These are phyloP conservation scores for Ambispora gerdemannii DNA, from an alignment of 192 early-diverging fungal genomes.

Conservation along the genomic window DNA sequence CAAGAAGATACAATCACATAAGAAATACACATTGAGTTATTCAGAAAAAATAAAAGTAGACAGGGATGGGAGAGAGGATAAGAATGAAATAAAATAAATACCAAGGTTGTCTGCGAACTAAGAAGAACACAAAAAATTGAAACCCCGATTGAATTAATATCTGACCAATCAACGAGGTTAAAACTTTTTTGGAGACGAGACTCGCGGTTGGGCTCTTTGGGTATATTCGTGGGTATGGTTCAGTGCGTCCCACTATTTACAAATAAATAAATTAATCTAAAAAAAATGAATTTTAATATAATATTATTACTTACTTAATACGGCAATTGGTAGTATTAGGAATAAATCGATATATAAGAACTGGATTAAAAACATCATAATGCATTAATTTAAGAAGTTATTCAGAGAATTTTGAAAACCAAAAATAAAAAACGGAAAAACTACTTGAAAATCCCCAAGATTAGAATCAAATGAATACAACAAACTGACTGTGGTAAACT, in stretches of 20 bases:
- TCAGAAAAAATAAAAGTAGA: neutral
- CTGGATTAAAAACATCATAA: conserved; percentile 52
- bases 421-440: no score
- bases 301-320: conserved; percentile 54
- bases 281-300: neutral
- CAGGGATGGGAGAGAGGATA: neutral
- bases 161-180: conserved; percentile 88
- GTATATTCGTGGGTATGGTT: conserved; percentile 67
- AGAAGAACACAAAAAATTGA: conserved; percentile 70
- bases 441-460: conserved; percentile 83
- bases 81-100: conserved; percentile 45
- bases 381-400: neutral
- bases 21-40: no score
- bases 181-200: conserved; percentile 84
- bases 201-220: conserved; percentile 86
- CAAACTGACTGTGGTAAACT: conserved; percentile 91
- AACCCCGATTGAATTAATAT: conserved; percentile 78
- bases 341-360: conserved; percentile 94
- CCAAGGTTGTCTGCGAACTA: conserved; percentile 71
- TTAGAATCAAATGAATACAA: conserved; percentile 86
- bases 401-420: neutral
- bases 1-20: no score
- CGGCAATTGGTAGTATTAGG: conserved; percentile 83
- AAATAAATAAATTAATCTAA: neutral
- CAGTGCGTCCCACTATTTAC: conserved; percentile 80